Percentiles rank a stretch among this genome's conserved stretches.
These are phyloP conservation scores for Yamadazyma buinensis DNA, from an alignment of 1,139 yeast genomes.

Conservation along the genomic window DNA sequence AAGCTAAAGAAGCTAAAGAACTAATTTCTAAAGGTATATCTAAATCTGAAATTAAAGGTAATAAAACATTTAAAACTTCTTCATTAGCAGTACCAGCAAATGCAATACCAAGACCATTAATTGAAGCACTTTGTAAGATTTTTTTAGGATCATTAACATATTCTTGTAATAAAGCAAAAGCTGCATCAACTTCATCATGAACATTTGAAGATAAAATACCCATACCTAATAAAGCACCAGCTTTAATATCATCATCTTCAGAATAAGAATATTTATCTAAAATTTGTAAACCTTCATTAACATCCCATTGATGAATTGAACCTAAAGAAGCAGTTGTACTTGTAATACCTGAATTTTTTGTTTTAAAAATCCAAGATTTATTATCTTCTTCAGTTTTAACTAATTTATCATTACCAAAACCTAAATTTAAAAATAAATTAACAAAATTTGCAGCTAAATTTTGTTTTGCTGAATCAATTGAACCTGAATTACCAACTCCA, in stretches of 20 bases:
- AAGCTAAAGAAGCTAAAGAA: constrained; percentile 82
- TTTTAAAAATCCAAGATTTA: constrained; percentile 84
- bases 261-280: constrained; percentile 88
- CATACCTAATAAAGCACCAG: constrained; percentile 95
- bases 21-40: constrained; percentile 74
- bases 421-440: constrained; percentile 86
- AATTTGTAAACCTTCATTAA: constrained; percentile 82
- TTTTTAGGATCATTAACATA: constrained; percentile 53
- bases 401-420: constrained; percentile 83
- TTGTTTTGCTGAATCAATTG: constrained; percentile 93
- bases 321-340: constrained; percentile 94
- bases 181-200: constrained; percentile 94
- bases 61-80: constrained; percentile 69
- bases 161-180: constrained; percentile 80
- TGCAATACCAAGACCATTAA: constrained; percentile 89
- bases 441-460: constrained; percentile 95
- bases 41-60: constrained; percentile 86
- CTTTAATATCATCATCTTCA: constrained; percentile 81
- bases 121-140: constrained; percentile 72
- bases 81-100: constrained; percentile 93
- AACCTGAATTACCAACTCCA: constrained; percentile 55
- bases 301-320: constrained; percentile 87
- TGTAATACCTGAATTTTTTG: constrained; percentile 91
- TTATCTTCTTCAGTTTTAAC: constrained; percentile 71
- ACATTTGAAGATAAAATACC: constrained; percentile 94